These are phyloP conservation scores for Tirmania nivea DNA, from an alignment of 495 filamentous ascomycete species.

Conservation along the genomic window DNA sequence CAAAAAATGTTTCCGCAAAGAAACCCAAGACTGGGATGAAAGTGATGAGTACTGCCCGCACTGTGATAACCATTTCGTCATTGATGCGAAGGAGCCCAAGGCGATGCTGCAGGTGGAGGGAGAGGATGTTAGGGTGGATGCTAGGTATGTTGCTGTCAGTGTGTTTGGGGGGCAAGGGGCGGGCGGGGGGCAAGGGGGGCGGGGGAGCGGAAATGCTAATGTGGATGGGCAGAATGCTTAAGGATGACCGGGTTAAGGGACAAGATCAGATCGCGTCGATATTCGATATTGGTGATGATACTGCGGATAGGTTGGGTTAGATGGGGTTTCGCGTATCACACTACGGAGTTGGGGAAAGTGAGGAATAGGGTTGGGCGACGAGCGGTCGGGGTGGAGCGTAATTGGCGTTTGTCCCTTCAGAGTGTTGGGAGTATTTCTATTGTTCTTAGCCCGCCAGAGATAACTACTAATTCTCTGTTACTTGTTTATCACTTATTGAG, in stretches of 20 bases:
- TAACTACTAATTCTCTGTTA: no score
- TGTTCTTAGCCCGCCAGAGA: no score
- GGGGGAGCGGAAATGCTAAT: background rate
- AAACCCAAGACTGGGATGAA: constrained; percentile 76
- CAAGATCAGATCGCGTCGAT: constrained; percentile 33
- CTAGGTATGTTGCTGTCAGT: constrained; percentile 24
- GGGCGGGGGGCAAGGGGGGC: constrained; percentile 1
- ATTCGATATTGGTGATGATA: constrained; percentile 30
- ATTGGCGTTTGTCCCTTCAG: no score
- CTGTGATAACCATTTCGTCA: constrained; percentile 93
- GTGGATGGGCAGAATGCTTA: constrained; percentile 45
- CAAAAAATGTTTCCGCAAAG: constrained; percentile 91
- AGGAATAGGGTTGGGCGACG: no score
- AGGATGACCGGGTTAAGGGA: constrained; percentile 60
- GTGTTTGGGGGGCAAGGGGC: no score
- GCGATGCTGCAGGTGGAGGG: constrained; percentile 65
- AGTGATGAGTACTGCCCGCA: constrained; percentile 98
- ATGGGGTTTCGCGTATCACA: background rate
- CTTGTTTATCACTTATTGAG: no score
- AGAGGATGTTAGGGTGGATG: constrained; percentile 66
- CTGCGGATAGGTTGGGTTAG: constrained; percentile 56
- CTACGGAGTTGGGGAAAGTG: no score
- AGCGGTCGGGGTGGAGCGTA: no score
- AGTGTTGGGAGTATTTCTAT: no score
- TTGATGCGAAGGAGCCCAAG: constrained; percentile 69